phyloP scores from a whole-genome alignment of 148 eudicot genomes.

The Diospyros kaki region DNA sequence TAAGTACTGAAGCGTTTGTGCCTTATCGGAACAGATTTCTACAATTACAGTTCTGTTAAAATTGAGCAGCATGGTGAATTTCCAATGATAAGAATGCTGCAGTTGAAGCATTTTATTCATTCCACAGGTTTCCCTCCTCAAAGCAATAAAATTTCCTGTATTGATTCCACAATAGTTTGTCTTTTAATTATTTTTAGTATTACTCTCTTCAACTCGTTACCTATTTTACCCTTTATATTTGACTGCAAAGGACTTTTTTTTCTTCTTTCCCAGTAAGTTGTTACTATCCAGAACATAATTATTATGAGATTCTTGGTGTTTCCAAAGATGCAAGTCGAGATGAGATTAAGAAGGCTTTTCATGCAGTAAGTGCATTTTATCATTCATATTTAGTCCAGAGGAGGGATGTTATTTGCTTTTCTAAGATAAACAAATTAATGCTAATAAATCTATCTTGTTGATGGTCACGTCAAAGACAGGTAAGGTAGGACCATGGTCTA shows the following conservation, averaged over 20 bases:
- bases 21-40: conserved; percentile 22
- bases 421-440: no score
- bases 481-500: no score
- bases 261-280: conserved; percentile 37
- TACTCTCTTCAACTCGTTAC: not conserved
- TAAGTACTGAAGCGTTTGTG: not conserved
- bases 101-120: conserved; percentile 47
- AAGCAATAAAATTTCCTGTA: not conserved
- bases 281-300: conserved; percentile 38
- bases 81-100: conserved; percentile 19
- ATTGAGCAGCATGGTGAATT: conserved; percentile 20
- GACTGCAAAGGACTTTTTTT: conserved; percentile 10
- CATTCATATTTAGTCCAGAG: not conserved
- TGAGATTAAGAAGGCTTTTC: conserved; percentile 88
- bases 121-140: conserved; percentile 51
- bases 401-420: not conserved
- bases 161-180: not conserved
- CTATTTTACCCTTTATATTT: conserved; percentile 2
- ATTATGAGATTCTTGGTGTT: conserved; percentile 76
- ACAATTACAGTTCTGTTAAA: conserved; percentile 13
- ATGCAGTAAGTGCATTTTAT: conserved; percentile 37
- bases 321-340: conserved; percentile 57
- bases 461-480: no score
- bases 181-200: not conserved
- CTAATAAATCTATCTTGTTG: no score